These are phyloP conservation scores for Ogataea hybrid DNA, from an alignment of 1,139 yeast species.

Conservation along the genomic window DNA sequence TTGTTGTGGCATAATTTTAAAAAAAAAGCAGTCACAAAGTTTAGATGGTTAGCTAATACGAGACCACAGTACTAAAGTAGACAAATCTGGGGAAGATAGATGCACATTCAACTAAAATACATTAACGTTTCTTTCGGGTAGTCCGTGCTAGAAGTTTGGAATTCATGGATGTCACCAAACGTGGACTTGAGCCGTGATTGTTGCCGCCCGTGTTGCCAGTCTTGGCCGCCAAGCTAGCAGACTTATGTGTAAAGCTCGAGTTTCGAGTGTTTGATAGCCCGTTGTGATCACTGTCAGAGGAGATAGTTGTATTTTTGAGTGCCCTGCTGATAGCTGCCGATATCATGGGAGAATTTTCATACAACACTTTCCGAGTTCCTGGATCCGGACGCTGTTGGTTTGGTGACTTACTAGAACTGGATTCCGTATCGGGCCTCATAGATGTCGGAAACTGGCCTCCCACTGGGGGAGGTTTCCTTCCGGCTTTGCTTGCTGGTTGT, in stretches of 20 bases:
- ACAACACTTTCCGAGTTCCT: conserved; percentile 18
- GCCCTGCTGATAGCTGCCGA: conserved; percentile 33
- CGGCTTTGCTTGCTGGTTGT: background rate
- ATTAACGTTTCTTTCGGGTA: conserved; percentile 33
- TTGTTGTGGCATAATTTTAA: background rate
- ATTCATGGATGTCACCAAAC: conserved; percentile 49
- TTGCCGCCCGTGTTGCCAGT: conserved; percentile 30
- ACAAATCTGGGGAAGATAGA: conserved; percentile 7
- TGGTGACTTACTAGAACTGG: background rate
- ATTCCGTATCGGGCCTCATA: conserved; percentile 17
- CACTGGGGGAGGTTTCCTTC: conserved; percentile 25
- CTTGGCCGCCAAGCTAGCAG: background rate
- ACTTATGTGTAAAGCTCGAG: conserved; percentile 3
- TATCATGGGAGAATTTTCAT: conserved; percentile 29
- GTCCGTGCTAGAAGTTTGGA: conserved; percentile 56
- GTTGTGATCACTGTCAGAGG: conserved; percentile 19
- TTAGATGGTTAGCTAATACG: background rate
- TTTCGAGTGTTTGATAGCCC: background rate
- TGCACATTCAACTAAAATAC: conserved; percentile 6
- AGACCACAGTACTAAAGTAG: background rate
- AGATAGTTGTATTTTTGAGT: conserved; percentile 18
- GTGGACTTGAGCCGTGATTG: conserved; percentile 15
- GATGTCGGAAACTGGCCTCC: conserved; percentile 17
- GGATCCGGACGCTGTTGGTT: conserved; percentile 8
- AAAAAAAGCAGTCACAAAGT: conserved; percentile 20